A percentile compares a stretch with the other conserved stretches of the same genome.
These are phyloP conservation scores for Pichia nanzhaoensis DNA, from an alignment of 805 yeast genomes.

Conservation along the genomic window DNA sequence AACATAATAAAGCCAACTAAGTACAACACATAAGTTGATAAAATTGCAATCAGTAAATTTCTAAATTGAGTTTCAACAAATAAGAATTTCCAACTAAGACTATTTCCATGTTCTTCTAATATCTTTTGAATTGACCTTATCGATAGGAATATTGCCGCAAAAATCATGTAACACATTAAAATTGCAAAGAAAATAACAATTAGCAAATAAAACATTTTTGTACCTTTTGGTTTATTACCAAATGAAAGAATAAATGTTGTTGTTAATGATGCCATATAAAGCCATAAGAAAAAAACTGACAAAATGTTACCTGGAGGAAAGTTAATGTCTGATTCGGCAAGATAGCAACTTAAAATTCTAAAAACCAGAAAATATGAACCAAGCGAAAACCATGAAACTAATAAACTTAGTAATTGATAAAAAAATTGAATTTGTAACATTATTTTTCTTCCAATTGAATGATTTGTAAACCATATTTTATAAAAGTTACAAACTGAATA, in stretches of 20 bases:
- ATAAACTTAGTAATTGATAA: constrained; percentile 65
- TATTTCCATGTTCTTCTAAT: constrained; percentile 29
- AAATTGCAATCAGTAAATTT: constrained; percentile 79
- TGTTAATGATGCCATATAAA: constrained; percentile 72
- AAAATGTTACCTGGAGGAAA: constrained; percentile 72
- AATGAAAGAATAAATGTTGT: constrained; percentile 84
- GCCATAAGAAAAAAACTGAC: constrained; percentile 76
- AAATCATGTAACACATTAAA: constrained; percentile 81
- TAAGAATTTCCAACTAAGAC: constrained; percentile 38
- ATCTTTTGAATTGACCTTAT: constrained; percentile 48
- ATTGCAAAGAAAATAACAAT: constrained; percentile 79
- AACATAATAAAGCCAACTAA: constrained; percentile 71
- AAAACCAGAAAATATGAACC: constrained; percentile 89
- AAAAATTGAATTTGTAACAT: constrained; percentile 70
- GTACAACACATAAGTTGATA: constrained; percentile 78
- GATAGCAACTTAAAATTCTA: constrained; percentile 73
- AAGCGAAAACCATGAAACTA: constrained; percentile 88
- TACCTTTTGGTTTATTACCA: constrained; percentile 93
- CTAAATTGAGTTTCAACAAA: constrained; percentile 69
- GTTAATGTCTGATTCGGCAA: constrained; percentile 55
- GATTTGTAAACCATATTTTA: constrained; percentile 74
- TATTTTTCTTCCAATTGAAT: constrained; percentile 59
- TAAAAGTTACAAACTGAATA: constrained; percentile 77
- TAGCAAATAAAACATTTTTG: constrained; percentile 66
- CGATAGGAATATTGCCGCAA: constrained; percentile 80